phyloP scores from a whole-genome alignment of 2,329 filamentous ascomycete species.

The Magnaporthales sp. region DNA sequence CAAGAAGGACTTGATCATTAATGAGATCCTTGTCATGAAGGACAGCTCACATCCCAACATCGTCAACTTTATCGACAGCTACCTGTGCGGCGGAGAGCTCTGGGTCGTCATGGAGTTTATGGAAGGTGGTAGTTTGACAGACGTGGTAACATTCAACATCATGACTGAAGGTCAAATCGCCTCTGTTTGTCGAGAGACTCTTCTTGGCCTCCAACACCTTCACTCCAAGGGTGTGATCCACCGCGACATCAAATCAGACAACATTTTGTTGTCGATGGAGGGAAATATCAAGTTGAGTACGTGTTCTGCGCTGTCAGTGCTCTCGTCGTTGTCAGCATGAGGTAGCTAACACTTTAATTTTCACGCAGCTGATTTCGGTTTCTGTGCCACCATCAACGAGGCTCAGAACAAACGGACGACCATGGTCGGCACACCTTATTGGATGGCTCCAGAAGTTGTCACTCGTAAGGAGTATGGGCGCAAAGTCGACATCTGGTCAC shows the following conservation, averaged over 20 bases:
- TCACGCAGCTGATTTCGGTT: constrained; percentile 80
- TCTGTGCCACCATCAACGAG: constrained; percentile 97
- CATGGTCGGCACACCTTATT: constrained; percentile 98
- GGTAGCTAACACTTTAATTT: neutral
- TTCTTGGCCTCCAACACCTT: constrained; percentile 85
- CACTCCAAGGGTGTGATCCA: constrained; percentile 98
- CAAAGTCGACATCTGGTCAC: constrained; percentile 97
- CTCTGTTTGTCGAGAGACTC: constrained; percentile 86
- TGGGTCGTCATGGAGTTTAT: constrained; percentile 99
- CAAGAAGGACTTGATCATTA: constrained; percentile 98
- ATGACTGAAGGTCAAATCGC: constrained; percentile 98
- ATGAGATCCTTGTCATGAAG: constrained; percentile 98
- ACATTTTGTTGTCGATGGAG: constrained; percentile 86
- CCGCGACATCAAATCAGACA: constrained; percentile 98
- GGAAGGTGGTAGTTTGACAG: constrained; percentile 95
- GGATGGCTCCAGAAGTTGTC: constrained; percentile 99
- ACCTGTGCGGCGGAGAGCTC: constrained; percentile 77
- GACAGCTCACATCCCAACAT: constrained; percentile 98
- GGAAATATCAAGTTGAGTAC: constrained; percentile 96
- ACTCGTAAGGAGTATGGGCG: constrained; percentile 95
- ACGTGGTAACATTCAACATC: constrained; percentile 98
- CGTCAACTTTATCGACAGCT: constrained; percentile 98
- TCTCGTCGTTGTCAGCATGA: neutral
- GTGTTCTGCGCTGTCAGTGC: constrained; percentile 23
- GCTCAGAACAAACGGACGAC: constrained; percentile 95